Evolutionary conservation across 2,329 filamentous ascomycete genomes (phyloP).

Genomic region (Sporothrix variecibatus): DNA sequence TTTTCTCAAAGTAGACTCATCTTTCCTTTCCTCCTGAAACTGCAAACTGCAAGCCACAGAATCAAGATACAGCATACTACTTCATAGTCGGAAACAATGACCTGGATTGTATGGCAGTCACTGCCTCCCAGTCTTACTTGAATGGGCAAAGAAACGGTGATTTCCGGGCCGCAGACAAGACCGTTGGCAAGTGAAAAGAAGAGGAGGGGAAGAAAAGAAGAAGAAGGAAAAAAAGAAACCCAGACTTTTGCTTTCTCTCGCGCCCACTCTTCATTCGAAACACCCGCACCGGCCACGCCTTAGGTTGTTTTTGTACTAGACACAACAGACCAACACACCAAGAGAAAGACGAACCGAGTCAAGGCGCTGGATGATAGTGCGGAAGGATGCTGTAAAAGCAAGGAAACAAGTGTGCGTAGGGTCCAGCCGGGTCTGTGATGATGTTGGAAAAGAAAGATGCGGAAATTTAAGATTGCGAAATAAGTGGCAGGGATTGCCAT

Average conservation of each 20-base stretch:
- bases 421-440: background rate
- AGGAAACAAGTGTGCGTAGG: background rate
- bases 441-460: background rate
- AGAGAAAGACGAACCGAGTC: background rate
- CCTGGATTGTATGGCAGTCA: background rate
- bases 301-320: conserved; percentile 1
- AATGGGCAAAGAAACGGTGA: background rate
- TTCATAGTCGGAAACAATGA: too few species aligned
- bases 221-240: too few species aligned
- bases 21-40: background rate
- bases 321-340: background rate
- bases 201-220: too few species aligned
- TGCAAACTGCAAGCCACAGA: background rate
- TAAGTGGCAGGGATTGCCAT: background rate
- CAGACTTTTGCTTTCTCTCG: background rate
- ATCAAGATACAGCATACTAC: too few species aligned
- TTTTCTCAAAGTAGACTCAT: background rate
- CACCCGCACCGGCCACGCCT: background rate
- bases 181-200: too few species aligned
- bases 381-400: background rate
- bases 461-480: background rate
- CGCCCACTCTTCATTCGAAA: background rate
- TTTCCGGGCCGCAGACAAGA: background rate
- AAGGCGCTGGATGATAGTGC: background rate
- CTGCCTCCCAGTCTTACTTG: background rate